Base-by-base conservation (phyloP, 129 eudicot genomes). In the Lonicera japonica region DNA sequence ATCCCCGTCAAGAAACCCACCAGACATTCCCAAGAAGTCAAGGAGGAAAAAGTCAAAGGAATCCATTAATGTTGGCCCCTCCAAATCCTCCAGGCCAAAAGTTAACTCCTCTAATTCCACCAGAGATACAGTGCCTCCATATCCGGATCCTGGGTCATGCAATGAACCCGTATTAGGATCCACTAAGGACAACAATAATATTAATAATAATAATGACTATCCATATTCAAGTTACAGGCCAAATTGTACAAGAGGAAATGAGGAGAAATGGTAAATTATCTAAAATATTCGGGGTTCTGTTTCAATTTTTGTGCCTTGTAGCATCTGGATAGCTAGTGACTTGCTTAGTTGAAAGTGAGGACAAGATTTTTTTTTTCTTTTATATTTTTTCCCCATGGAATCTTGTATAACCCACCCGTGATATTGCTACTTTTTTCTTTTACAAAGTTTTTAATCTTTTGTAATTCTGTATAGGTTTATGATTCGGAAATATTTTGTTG, bases 31-130 rank as follows among this genome's bases (percentile, higher is more conserved):
- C 21, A 89, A 78, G 66, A 86, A 71, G 72, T 54, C 88, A 5
- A 76, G 84, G 8, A 66, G 92, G 54, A 86, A 77, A 75, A 90
- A 83, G 62, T 60, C 89, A 11, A 86, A 81, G 80, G 97, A 90
- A 11, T 60, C 79, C 8, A 25, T 17, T 14, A 21, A 29, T 23
- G 81, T 64, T 1, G 82, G 72, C 36, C 69, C 86, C 7, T 12
- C 71, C 0, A 60, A 70, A 36, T 65, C 80, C 0, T 8, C 50
- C 1, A 65, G 72, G 45, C 46, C 70, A 58, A 70, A 75, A 71
- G 53, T 64, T 29, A n/a, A 64, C 46, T 17, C 50, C 48, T n/a
- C 65, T 14, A 25, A 21, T 36, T 63, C 58, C 16, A 24, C 73
- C 4, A 10, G 16, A 43, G 13, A 43, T 43, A 25, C 13, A 17